Percentiles rank a stretch among this genome's conserved stretches.
Conservation (phyloP, 306 rosid species). For the Fagus crenata region DNA sequence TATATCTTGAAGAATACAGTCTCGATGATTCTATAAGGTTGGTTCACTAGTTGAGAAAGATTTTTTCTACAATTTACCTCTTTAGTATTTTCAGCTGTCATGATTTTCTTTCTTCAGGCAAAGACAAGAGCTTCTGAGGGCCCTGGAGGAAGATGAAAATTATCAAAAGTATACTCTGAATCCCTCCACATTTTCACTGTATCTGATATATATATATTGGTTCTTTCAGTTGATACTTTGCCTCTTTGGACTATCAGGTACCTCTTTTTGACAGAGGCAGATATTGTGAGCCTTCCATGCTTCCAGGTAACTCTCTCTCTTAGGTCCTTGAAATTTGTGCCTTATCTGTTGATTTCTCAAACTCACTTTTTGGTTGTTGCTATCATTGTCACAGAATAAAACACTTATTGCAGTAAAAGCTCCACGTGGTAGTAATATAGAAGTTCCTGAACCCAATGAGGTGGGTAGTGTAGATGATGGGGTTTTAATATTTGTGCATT, state of each 20-base stretch:
- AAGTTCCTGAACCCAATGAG: slow-evolving; percentile 90
- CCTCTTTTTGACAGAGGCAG: slow-evolving; percentile 61
- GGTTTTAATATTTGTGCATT: slow-evolving; percentile 24
- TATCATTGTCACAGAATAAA: slow-evolving; percentile 49
- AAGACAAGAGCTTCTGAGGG: slow-evolving; percentile 59
- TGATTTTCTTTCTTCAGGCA: slow-evolving; percentile 48
- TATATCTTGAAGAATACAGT: slow-evolving; percentile 53
- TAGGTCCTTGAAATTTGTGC: slow-evolving; percentile 1
- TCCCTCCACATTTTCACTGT: slow-evolving; percentile 2
- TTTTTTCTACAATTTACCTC: slow-evolving; percentile 18
- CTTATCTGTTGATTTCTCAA: slow-evolving; percentile 21
- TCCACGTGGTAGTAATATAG: slow-evolving; percentile 69
- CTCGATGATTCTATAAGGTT: slow-evolving; percentile 75
- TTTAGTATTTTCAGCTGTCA: slow-evolving; percentile 23
- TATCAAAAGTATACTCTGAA: slow-evolving; percentile 46
- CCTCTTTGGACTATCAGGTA: slow-evolving; percentile 45
- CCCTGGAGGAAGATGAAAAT: slow-evolving; percentile 49
- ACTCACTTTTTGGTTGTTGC: slow-evolving; percentile 33
- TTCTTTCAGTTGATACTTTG: slow-evolving; percentile 29
- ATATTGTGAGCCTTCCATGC: slow-evolving; percentile 62
- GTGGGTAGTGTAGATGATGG: slow-evolving; percentile 43
- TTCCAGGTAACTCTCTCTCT: slow-evolving; percentile 58
- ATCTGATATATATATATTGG: neutral
- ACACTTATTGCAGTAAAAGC: slow-evolving; percentile 76
- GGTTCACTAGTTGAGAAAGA: slow-evolving; percentile 17